A percentile compares a stretch with the other conserved stretches of the same genome.
These are phyloP conservation scores for Paramecium sonneborni DNA, from an alignment of 73 alveolate species.

Conservation along the genomic window DNA sequence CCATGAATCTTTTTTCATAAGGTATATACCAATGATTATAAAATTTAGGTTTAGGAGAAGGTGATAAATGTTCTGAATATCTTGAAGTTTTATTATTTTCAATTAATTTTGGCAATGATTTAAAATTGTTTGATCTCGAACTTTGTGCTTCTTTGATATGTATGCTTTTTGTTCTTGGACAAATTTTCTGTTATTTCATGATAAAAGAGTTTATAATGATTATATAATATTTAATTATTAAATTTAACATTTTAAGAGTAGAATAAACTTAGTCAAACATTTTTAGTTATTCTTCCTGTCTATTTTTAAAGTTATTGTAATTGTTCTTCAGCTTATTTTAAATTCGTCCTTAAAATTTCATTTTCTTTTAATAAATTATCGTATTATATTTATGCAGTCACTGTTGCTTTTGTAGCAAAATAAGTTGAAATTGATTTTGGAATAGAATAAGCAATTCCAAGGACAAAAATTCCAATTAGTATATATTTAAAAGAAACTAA, in stretches of 20 bases:
- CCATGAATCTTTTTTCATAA: background rate
- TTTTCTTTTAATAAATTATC: background rate
- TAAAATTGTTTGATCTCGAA: background rate
- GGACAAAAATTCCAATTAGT: background rate
- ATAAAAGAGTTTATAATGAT: no score
- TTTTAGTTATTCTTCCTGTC: background rate
- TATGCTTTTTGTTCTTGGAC: background rate
- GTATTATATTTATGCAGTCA: background rate
- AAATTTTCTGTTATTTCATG: background rate
- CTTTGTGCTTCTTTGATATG: background rate
- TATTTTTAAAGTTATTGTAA: background rate
- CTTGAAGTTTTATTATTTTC: background rate
- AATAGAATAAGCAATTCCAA: conserved; percentile 9
- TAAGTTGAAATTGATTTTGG: background rate
- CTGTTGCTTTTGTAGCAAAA: background rate
- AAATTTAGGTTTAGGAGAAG: background rate
- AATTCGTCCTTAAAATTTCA: background rate
- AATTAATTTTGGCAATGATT: background rate
- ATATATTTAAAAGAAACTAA: background rate
- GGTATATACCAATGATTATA: background rate
- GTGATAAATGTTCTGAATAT: background rate
- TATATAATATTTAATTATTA: background rate
- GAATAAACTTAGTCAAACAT: background rate
- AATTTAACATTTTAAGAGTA: background rate
- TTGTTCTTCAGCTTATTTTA: background rate